Base-by-base conservation (phyloP, 352 stramenopile genomes). In the Blastocystis hominis region DNA sequence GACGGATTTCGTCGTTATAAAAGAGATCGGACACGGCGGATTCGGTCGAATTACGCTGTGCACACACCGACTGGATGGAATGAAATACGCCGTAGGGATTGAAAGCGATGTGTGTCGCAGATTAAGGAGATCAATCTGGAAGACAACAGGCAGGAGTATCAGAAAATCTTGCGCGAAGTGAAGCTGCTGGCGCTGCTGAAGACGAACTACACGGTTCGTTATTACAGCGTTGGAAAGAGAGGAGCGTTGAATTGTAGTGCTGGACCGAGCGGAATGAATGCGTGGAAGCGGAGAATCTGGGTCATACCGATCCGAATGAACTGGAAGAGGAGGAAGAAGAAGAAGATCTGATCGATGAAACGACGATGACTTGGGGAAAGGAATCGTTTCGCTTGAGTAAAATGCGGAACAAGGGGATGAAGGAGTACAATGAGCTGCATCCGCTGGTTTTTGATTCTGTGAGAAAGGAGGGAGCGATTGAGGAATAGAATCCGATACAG, bases 111-210 rank as follows among this genome's bases (percentile, higher is more conserved):
- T 63, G 55, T 36, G 6, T 4, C 55, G 9, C 20, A 63, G 55
- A 63, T 63, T 7, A 76, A 76, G 24, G 66, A 76, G 24, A 54
- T 76, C 66, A 9, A 36, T 42, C 66, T 76, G 66, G 36, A 6
- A 5, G 55, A 76, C 15, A 55, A 7, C 15, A 42, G 55, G 15
- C 3, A 56, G 40, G 40, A 76, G 66, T 56, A 76, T 55, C 24
- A 30, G 66, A 76, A 76, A 42, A 54, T 76, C 66, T 30, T 76
- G 2, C 40, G 66, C n/a, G 66, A 76, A 53, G 66, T 76, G 46
- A 36, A 47, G 2, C 20, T 76, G 66, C 46, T 76, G 3, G 66
- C 66, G 24, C 46, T 76, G 66, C 53, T 76, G 66, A 76, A 76
- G 66, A 76, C 53, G 10, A 24, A 38, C 0, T 76, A 76, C 46